A percentile compares a stretch with the other conserved stretches of the same genome.
phyloP scores from a whole-genome alignment of 2,329 filamentous ascomycete species.

The Endocalyx cinctus region DNA sequence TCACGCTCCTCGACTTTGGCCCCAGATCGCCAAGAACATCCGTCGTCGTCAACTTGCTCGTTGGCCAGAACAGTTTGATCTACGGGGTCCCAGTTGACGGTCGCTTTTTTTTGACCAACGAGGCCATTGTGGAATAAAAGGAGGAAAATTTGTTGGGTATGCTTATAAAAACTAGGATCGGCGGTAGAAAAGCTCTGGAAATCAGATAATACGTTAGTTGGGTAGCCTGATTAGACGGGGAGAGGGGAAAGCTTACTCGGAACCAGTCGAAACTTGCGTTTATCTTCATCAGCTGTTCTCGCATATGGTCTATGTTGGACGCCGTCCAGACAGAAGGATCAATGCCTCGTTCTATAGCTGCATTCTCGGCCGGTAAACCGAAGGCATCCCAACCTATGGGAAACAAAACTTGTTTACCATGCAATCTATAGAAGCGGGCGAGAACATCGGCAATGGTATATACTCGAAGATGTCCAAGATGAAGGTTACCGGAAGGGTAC shows the following conservation, averaged over 20 bases:
- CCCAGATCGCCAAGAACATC: slow-evolving; percentile 81
- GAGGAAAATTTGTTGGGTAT: slow-evolving; percentile 82
- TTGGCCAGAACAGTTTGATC: slow-evolving; percentile 89
- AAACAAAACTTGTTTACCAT: slow-evolving; percentile 70
- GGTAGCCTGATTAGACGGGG: too few relatives aligned
- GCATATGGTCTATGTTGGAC: slow-evolving; percentile 80
- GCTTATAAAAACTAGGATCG: slow-evolving; percentile 80
- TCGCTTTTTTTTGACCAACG: slow-evolving; percentile 76
- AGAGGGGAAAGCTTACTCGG: too few relatives aligned
- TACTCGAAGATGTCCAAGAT: slow-evolving; percentile 82
- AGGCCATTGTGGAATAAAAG: slow-evolving; percentile 69
- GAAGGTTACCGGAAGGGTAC: slow-evolving; percentile 81
- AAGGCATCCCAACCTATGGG: slow-evolving; percentile 97
- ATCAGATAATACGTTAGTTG: too few relatives aligned
- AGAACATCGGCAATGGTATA: slow-evolving; percentile 89
- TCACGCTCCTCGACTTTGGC: slow-evolving; percentile 75
- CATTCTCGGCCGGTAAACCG: slow-evolving; percentile 86
- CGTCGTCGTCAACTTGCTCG: slow-evolving; percentile 85
- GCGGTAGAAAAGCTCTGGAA: slow-evolving; percentile 84
- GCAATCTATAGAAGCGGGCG: slow-evolving; percentile 69
- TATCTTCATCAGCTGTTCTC: slow-evolving; percentile 72
- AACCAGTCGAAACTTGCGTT: slow-evolving; percentile 83
- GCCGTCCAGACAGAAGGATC: slow-evolving; percentile 76
- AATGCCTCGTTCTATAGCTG: slow-evolving; percentile 76
- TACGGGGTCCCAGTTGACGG: slow-evolving; percentile 87